These are phyloP conservation scores for Albugo laibachii DNA, from an alignment of 352 stramenopile genomes.

Conservation along the genomic window DNA sequence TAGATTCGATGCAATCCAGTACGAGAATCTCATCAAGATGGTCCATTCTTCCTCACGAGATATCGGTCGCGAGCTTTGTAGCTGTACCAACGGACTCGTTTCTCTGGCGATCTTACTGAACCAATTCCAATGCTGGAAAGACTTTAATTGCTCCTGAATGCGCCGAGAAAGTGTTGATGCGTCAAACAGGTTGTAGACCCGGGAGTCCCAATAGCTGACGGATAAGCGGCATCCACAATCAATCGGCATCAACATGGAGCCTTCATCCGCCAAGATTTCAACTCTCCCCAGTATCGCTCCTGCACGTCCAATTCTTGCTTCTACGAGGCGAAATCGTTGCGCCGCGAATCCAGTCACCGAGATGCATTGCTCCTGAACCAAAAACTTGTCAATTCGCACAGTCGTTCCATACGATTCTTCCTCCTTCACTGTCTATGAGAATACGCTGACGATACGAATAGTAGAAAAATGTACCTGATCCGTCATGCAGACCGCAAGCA, in stretches of 20 bases:
- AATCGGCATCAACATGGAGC: conserved; percentile 4
- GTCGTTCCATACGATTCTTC: conserved; percentile 33
- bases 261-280: conserved; percentile 36
- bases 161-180: conserved; percentile 25
- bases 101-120: conserved; percentile 19
- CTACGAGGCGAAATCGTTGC: conserved; percentile 35
- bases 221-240: no score
- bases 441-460: background rate
- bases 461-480: conserved; percentile 14
- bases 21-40: conserved; percentile 38
- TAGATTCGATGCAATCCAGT: conserved; percentile 59
- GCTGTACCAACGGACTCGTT: conserved; percentile 2
- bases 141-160: conserved; percentile 47
- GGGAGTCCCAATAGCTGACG: conserved; percentile 19
- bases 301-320: conserved; percentile 10
- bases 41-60: conserved; percentile 25
- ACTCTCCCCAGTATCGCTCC: conserved; percentile 15
- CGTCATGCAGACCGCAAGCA: conserved; percentile 37
- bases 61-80: conserved; percentile 13
- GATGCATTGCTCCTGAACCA: conserved; percentile 16
- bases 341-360: conserved; percentile 36
- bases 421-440: conserved; percentile 6
- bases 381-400: conserved; percentile 46
- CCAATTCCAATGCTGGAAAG: conserved; percentile 51
- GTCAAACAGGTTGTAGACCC: conserved; percentile 38